Base-by-base conservation (phyloP, 2,329 filamentous ascomycete species). In the Shiraia sp. region DNA sequence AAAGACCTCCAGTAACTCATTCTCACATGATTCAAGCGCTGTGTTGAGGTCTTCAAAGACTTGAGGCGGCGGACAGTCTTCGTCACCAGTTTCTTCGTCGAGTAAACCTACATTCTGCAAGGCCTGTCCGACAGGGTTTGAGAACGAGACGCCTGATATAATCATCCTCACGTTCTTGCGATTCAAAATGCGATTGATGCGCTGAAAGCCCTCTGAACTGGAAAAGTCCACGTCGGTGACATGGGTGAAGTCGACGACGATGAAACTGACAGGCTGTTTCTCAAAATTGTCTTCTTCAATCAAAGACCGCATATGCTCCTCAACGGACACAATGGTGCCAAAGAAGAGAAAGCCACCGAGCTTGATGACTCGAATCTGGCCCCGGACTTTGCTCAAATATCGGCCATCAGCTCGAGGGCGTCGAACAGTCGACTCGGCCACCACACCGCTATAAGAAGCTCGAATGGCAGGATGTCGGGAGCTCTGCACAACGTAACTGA, bases 271-370 rank as follows among this genome's bases (percentile, higher is more conserved):
- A 0, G 92, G 90, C 37, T 85, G 80, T 51, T 82, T 75, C 17
- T 77, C 75, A 63, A 96, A 97, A 2, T 84, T 80, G 47, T 92
- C 85, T 22, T 95, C 90, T 19, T 91, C 85, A 32, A 97, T 85
- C 23, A 97, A 74, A 3, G 79, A 82, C 15, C 91, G 82, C 47
- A 97, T 91, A 51, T 87, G 87, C 49, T 89, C 87, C 68, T 99
- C 93, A 0, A 99, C 92, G 33, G 89, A 90, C 38, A 96, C 92
- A 52, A 99, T 96, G 2, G 91, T 97, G 12, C 93, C 93, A 56
- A 99, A 99, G 76, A 99, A 99, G n/a, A 99, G 80, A 62, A 92
- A 97, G 0, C 93, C 92, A 0, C 88, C 86, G 12, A 99, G 79
- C 68, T 97, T 97, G 60, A 95, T 87, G 35, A 97, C 85, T 44